These are phyloP conservation scores for Geranium brycei DNA, from an alignment of 345 rosid species.

Conservation along the genomic window DNA sequence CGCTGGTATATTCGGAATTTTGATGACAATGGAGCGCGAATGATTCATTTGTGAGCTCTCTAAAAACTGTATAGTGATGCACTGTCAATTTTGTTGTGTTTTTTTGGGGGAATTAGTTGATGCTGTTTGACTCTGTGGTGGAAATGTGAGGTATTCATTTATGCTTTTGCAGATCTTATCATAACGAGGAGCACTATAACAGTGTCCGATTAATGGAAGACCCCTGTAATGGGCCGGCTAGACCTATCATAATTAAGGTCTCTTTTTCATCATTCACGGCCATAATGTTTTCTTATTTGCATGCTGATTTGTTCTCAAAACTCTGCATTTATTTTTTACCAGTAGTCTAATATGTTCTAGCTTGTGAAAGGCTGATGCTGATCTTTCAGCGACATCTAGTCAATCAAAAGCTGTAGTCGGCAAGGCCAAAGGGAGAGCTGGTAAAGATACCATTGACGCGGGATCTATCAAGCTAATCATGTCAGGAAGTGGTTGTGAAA, in stretches of 20 bases:
- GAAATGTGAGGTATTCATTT: too few relatives aligned
- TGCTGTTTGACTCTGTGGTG: too few relatives aligned
- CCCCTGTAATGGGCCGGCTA: conserved; percentile 61
- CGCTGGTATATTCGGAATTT: conserved; percentile 90
- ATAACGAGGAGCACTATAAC: conserved; percentile 86
- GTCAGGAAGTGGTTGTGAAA: conserved; percentile 68
- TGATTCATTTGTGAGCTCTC: conserved; percentile 80
- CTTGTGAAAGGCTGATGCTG: conserved; percentile 81
- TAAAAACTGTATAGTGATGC: conserved; percentile 1
- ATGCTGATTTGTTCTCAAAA: conserved; percentile 4
- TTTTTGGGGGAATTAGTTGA: too few relatives aligned
- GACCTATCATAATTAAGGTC: conserved; percentile 65
- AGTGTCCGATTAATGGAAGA: conserved; percentile 70
- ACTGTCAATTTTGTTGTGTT: too few relatives aligned
- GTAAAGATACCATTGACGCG: conserved; percentile 22
- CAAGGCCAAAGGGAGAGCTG: conserved; percentile 32
- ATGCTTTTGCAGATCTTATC: conserved; percentile 55
- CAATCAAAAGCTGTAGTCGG: conserved; percentile 44
- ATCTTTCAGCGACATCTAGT: conserved; percentile 53
- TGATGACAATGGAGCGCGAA: conserved; percentile 38
- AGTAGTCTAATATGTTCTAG: conserved; percentile 34
- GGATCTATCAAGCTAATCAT: conserved; percentile 58
- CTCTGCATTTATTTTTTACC: not conserved
- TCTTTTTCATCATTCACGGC: conserved; percentile 4
- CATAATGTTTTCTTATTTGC: conserved; percentile 1